These are phyloP conservation scores for Ustilago trichophora DNA, from an alignment of 1,284 basidiomycete species.

Conservation along the genomic window DNA sequence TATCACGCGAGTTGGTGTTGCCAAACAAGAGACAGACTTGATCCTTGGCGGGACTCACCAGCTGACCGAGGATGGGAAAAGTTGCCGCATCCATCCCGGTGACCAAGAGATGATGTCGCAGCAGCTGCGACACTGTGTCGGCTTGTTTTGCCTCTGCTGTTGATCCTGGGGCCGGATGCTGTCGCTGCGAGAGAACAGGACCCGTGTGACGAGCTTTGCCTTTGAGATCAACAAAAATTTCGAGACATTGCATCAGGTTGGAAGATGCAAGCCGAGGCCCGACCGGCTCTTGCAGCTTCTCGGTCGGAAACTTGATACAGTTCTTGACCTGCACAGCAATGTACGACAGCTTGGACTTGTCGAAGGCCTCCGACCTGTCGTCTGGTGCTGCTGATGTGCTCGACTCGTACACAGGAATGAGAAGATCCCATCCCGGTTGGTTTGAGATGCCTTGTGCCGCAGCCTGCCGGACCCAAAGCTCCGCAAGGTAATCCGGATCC, in stretches of 20 bases:
- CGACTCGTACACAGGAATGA: constrained; percentile 1
- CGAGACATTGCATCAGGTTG: background rate
- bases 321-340: no score
- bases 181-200: background rate
- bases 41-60: background rate
- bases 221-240: background rate
- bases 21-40: no score
- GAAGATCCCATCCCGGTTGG: background rate
- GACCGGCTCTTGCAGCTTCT: no score
- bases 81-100: background rate
- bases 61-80: background rate
- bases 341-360: background rate
- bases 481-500: background rate
- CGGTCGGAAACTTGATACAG: no score
- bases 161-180: background rate
- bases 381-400: background rate
- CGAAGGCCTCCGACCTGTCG: background rate
- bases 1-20: no score
- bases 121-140: no score
- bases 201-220: background rate
- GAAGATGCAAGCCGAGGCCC: background rate
- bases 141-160: background rate
- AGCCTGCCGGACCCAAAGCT: no score
- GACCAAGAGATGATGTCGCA: background rate
- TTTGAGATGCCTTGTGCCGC: no score